phyloP scores from a whole-genome alignment of 106 monocot species.

The Platanthera zijinensis region DNA sequence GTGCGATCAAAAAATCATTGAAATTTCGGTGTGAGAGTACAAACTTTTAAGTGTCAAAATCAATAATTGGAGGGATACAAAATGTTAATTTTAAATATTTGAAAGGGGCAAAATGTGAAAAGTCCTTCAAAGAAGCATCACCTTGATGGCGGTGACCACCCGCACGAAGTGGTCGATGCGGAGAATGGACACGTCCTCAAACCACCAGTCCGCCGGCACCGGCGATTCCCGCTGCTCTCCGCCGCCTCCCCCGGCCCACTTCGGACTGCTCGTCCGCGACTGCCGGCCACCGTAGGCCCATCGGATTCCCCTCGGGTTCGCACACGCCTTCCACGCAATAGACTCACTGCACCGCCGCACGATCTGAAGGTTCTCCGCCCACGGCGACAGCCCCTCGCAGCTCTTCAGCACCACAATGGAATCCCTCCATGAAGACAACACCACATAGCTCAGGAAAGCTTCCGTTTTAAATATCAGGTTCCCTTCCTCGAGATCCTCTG shows the following conservation, averaged over 20 bases:
- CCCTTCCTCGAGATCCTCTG: conserved; percentile 89
- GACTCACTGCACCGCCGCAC: conserved; percentile 89
- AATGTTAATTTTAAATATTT: too few relatives aligned
- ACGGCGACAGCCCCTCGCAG: conserved; percentile 81
- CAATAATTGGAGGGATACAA: too few relatives aligned
- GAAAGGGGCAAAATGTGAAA: too few relatives aligned
- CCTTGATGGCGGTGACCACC: conserved; percentile 62
- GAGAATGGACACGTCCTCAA: conserved; percentile 76
- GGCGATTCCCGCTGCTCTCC: conserved; percentile 17
- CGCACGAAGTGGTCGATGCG: conserved; percentile 84
- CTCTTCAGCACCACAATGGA: conserved; percentile 80
- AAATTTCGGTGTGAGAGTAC: too few relatives aligned
- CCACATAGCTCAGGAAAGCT: conserved; percentile 91
- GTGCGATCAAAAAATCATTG: too few relatives aligned
- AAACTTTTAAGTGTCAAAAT: too few relatives aligned
- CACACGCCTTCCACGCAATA: conserved; percentile 92
- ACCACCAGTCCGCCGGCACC: conserved; percentile 83
- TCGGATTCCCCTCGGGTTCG: conserved; percentile 64
- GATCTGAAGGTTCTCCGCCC: conserved; percentile 96
- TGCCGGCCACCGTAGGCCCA: conserved; percentile 63
- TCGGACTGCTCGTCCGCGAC: conserved; percentile 23
- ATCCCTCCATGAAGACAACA: conserved; percentile 81
- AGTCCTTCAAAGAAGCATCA: too few relatives aligned
- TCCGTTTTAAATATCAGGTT: conserved; percentile 97
- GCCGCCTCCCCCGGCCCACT: conserved; percentile 59